A percentile compares a stretch with the other conserved stretches of the same genome.
These are phyloP conservation scores for Tylopilus sp. DNA, from an alignment of 768 basidiomycete species.

Conservation along the genomic window DNA sequence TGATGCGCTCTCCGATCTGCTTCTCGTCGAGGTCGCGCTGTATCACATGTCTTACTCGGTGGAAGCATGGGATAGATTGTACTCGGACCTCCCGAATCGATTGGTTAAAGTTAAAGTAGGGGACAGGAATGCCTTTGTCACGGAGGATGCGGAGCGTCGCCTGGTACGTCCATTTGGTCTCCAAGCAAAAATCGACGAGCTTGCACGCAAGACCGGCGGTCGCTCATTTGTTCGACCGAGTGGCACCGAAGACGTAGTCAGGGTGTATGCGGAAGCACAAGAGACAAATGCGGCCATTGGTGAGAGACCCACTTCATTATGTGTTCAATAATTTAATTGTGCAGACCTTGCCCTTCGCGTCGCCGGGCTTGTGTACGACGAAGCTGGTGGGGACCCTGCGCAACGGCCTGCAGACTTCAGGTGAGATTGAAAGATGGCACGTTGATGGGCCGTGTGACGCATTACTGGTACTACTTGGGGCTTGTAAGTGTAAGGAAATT, in stretches of 20 bases:
- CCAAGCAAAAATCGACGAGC: constrained; percentile 78
- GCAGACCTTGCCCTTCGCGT: constrained; percentile 83
- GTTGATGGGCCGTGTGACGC: no score
- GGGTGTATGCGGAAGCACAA: constrained; percentile 93
- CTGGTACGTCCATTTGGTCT: constrained; percentile 77
- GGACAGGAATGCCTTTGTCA: constrained; percentile 81
- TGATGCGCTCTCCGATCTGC: constrained; percentile 93
- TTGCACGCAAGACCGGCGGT: constrained; percentile 79
- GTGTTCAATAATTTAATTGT: not conserved
- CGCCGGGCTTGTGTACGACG: constrained; percentile 82
- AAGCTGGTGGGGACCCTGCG: constrained; percentile 73
- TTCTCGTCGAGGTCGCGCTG: constrained; percentile 91
- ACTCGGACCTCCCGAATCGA: constrained; percentile 91
- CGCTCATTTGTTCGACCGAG: constrained; percentile 94
- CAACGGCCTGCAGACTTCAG: constrained; percentile 79
- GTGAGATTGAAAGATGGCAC: constrained; percentile 29
- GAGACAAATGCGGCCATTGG: constrained; percentile 76
- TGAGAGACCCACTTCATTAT: constrained; percentile 29
- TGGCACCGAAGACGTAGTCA: constrained; percentile 96
- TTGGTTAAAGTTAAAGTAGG: constrained; percentile 89
- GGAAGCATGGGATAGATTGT: constrained; percentile 88
- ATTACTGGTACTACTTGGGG: no score
- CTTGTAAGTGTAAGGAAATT: not conserved
- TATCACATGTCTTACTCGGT: constrained; percentile 83
- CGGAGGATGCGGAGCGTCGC: constrained; percentile 90